These are phyloP conservation scores for Aaosphaeria pasadenensis DNA, from an alignment of 2,329 filamentous ascomycete species.

Conservation along the genomic window DNA sequence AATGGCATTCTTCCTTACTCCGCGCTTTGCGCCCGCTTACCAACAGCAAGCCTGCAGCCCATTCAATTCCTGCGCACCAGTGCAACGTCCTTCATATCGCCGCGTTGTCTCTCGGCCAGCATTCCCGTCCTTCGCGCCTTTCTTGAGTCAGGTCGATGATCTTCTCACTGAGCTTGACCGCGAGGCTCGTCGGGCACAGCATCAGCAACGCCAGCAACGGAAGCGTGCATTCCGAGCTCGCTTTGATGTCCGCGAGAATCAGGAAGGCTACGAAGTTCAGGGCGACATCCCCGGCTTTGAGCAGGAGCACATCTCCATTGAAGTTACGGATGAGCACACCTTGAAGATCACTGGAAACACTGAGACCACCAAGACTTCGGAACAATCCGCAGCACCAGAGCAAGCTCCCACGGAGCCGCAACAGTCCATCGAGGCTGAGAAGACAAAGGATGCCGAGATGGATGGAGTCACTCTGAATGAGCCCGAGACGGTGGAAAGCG, in stretches of 20 bases:
- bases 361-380: constrained; percentile 11
- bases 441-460: constrained; percentile 7
- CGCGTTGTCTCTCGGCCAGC: constrained; percentile 13
- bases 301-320: constrained; percentile 34
- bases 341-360: constrained; percentile 32
- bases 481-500: constrained; percentile 17
- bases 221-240: constrained; percentile 27
- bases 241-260: constrained; percentile 26
- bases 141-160: constrained; percentile 31
- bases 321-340: constrained; percentile 32
- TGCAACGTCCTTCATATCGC: constrained; percentile 13
- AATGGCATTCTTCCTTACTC: constrained; percentile 36
- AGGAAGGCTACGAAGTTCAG: constrained; percentile 30
- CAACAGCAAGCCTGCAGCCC: constrained; percentile 24
- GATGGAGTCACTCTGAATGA: constrained; percentile 20
- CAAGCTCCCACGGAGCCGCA: constrained; percentile 1
- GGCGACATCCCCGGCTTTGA: constrained; percentile 31
- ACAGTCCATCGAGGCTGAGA: neutral
- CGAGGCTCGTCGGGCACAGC: constrained; percentile 21
- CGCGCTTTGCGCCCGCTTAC: constrained; percentile 29
- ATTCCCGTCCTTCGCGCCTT: constrained; percentile 26
- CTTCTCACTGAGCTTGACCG: constrained; percentile 30
- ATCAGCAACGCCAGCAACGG: constrained; percentile 27
- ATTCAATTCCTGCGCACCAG: constrained; percentile 21
- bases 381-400: constrained; percentile 3